Percentiles rank a stretch among this genome's conserved stretches.
Conservation (phyloP, 805 yeast genomes). For the Saccharomycopsis amapae region DNA sequence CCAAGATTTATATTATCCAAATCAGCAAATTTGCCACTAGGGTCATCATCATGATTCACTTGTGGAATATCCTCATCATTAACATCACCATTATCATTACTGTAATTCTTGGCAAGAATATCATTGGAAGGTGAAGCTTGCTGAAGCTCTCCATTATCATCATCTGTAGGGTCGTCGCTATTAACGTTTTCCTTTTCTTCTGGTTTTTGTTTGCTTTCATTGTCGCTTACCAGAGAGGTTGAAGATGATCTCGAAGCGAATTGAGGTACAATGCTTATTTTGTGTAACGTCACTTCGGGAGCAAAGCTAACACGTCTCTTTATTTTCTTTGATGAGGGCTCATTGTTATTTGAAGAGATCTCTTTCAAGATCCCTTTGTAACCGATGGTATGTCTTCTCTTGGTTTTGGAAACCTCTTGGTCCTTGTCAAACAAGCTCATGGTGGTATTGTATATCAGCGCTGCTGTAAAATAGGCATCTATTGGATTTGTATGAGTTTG, state of each 20-base stretch:
- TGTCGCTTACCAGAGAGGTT: not conserved
- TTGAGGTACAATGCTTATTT: conserved; percentile 30
- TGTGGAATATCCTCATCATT: not conserved
- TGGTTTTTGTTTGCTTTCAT: conserved; percentile 7
- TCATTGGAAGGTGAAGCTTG: not conserved
- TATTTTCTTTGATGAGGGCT: conserved; percentile 13
- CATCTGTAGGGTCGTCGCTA: too few relatives aligned
- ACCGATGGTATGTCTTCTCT: conserved; percentile 21
- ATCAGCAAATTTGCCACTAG: too few relatives aligned
- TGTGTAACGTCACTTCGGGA: conserved; percentile 54
- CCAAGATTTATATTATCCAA: too few relatives aligned
- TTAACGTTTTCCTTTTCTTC: conserved; percentile 5
- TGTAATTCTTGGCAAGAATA: conserved; percentile 2
- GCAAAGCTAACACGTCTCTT: conserved; percentile 64
- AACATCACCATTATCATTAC: conserved; percentile 17
- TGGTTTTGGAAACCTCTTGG: too few relatives aligned
- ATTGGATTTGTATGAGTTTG: too few relatives aligned
- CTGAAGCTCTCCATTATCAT: not conserved
- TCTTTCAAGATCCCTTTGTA: conserved; percentile 20
- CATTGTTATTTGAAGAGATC: conserved; percentile 6
- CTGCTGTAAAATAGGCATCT: too few relatives aligned
- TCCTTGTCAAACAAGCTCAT: too few relatives aligned
- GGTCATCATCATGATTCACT: not conserved
- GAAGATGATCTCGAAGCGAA: conserved; percentile 3
- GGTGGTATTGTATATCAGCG: too few relatives aligned